Conservation (phyloP, 108 stramenopile genomes). For the Stephanodiscus minutulus region DNA sequence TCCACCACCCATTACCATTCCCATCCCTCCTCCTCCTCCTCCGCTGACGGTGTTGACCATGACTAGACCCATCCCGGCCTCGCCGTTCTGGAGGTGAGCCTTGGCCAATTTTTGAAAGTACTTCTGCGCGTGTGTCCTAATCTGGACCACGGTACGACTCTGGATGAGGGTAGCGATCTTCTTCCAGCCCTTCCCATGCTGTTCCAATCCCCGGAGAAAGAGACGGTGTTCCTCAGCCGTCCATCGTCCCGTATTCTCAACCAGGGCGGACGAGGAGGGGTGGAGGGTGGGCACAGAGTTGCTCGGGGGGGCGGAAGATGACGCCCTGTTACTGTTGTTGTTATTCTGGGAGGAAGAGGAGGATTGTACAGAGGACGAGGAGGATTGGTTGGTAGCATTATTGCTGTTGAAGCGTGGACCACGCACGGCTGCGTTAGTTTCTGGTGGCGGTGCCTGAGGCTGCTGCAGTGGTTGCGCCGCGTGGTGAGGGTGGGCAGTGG, state of each 20-base stretch:
- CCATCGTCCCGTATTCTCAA: constrained; percentile 96
- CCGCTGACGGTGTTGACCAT: not conserved
- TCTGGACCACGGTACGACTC: constrained; percentile 95
- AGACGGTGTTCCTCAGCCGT: constrained; percentile 94
- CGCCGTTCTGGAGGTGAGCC: constrained; percentile 80
- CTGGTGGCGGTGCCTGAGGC: no score
- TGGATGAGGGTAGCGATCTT: constrained; percentile 90
- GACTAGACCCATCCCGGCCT: constrained; percentile 14
- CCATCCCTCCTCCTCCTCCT: not conserved
- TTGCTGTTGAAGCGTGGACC: no score
- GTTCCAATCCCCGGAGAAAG: constrained; percentile 94
- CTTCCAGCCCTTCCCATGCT: constrained; percentile 96
- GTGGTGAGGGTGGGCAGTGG: no score
- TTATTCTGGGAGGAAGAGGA: no score
- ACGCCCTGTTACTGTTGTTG: no score
- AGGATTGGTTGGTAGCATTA: no score
- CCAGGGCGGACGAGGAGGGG: not conserved
- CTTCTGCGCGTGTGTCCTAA: constrained; percentile 98
- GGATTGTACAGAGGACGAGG: no score
- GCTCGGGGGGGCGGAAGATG: constrained; percentile 3
- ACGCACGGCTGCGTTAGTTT: no score
- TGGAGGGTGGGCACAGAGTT: constrained; percentile 3
- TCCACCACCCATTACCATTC: not conserved
- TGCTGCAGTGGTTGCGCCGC: no score
- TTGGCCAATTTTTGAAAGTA: constrained; percentile 99